Base-by-base conservation (phyloP, 108 stramenopile species). In the Schizochytrium sp. region DNA sequence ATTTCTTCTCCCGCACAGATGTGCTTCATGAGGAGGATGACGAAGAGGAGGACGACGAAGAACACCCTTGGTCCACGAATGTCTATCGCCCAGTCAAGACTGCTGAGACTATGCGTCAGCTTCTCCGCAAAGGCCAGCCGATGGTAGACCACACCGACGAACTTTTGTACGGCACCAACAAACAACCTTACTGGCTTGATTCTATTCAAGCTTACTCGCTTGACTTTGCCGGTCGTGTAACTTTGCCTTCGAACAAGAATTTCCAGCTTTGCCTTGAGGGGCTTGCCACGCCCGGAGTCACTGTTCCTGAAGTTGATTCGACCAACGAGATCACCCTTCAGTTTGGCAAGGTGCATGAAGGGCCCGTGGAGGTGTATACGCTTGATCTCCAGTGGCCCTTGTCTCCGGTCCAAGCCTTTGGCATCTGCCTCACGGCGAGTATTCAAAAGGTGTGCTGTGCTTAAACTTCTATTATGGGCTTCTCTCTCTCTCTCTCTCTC, bases 181-280 rank as follows among this genome's bases (percentile, higher is more conserved):
- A 83, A 42, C 73, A 76, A 28, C 94, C 94, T 0, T 69, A 91
- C 41, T 94, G 94, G 94, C 91, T 93, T 89, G 92, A 92, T 15
- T 53, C 91, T 61, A 89, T 83, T 40, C 76, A 83, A 40, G 76
- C 76, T n/a, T 83, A 83, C 28, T 83, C 76, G 53, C 76, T 83
- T 1, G 76, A 83, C 47, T 83, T 83, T 49, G 50, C 47, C 1
- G 76, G 76, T 10, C 76, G 76, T 5, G 76, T 83, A 5, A 83
- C 76, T 2, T 53, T 83, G 5, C 76, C 76, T 13, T 83, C 76
- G 2, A 83, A 83, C 76, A 83, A 83, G 47, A 83, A 83, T 40
- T 83, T 83, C 1, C 76, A 83, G 76, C 76, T 83, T 2, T 83
- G 47, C 13, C 0, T 83, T 28, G 28, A 83, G 47, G 76, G 91